These are phyloP conservation scores for Turritis glabra DNA, from an alignment of 345 rosid species.

Conservation along the genomic window DNA sequence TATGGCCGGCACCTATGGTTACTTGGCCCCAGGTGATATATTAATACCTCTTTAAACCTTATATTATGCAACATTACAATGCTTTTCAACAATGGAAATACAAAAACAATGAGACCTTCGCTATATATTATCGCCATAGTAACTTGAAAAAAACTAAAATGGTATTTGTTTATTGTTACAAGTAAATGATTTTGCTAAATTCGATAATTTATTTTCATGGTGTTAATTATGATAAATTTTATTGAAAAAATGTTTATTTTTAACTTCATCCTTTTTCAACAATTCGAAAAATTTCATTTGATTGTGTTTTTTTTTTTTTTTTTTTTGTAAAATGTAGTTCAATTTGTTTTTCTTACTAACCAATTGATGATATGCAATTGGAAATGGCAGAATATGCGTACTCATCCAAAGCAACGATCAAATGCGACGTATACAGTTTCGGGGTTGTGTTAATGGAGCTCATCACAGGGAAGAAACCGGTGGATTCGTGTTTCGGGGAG, in stretches of 20 bases:
- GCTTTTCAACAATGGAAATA: neutral
- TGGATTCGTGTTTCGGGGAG: slow-evolving; percentile 75
- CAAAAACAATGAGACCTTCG: neutral
- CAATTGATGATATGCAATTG: neutral
- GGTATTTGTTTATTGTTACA: neutral
- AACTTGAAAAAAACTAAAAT: neutral
- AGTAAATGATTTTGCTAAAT: neutral
- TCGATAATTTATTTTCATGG: neutral
- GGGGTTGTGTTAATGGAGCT: slow-evolving; percentile 92
- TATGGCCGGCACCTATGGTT: slow-evolving; percentile 91
- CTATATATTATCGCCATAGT: neutral
- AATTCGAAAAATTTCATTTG: neutral
- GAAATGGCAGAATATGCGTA: slow-evolving; percentile 75
- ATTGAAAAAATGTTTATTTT: neutral
- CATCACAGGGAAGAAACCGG: slow-evolving; percentile 80
- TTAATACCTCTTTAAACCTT: neutral
- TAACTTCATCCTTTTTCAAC: neutral
- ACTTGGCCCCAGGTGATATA: slow-evolving; percentile 81
- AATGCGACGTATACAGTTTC: slow-evolving; percentile 90
- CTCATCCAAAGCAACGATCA: slow-evolving; percentile 81
- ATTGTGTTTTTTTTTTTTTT: neutral
- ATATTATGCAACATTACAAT: neutral
- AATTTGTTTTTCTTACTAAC: neutral
- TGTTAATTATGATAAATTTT: neutral
- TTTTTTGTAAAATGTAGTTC: neutral